These are phyloP conservation scores for Sanghuangporus weigelae DNA, from an alignment of 1,284 basidiomycete species.

Conservation along the genomic window DNA sequence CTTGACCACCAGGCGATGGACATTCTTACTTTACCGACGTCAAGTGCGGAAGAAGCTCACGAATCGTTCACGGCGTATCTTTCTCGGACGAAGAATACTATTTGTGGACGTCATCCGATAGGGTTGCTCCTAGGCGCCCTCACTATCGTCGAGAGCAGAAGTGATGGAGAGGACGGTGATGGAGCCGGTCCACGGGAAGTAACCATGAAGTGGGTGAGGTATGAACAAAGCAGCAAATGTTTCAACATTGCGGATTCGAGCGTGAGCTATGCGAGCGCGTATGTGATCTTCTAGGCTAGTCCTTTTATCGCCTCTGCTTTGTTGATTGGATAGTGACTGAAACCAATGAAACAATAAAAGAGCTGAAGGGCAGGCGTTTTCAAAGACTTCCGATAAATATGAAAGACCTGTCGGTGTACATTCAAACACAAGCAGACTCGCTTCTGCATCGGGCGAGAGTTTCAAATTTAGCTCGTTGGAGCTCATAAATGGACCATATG, in stretches of 20 bases:
- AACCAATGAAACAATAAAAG: not conserved
- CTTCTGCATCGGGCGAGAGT: too few relatives aligned
- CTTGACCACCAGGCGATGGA: constrained; percentile 81
- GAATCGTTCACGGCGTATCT: constrained; percentile 73
- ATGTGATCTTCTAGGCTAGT: constrained; percentile 44
- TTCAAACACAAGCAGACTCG: too few relatives aligned
- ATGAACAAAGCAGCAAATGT: constrained; percentile 88
- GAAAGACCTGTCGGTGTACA: too few relatives aligned
- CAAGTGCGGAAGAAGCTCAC: constrained; percentile 50
- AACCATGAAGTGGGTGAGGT: constrained; percentile 74
- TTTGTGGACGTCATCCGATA: constrained; percentile 95
- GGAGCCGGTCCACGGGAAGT: constrained; percentile 27
- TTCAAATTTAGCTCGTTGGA: too few relatives aligned
- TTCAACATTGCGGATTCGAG: constrained; percentile 70
- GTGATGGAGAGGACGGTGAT: constrained; percentile 23
- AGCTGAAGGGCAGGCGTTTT: too few relatives aligned
- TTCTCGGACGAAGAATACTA: constrained; percentile 84
- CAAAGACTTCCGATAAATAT: too few relatives aligned
- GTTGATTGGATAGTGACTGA: not conserved
- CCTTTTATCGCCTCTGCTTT: not conserved
- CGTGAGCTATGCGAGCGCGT: constrained; percentile 94
- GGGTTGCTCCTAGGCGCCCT: constrained; percentile 85
- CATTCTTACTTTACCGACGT: constrained; percentile 57
- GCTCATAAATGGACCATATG: too few relatives aligned
- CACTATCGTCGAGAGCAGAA: constrained; percentile 28